A percentile compares a stretch with the other conserved stretches of the same genome.
Evolutionary conservation across 768 basidiomycete species (phyloP).

Genomic region (Dictyophora rubrovolvata): DNA sequence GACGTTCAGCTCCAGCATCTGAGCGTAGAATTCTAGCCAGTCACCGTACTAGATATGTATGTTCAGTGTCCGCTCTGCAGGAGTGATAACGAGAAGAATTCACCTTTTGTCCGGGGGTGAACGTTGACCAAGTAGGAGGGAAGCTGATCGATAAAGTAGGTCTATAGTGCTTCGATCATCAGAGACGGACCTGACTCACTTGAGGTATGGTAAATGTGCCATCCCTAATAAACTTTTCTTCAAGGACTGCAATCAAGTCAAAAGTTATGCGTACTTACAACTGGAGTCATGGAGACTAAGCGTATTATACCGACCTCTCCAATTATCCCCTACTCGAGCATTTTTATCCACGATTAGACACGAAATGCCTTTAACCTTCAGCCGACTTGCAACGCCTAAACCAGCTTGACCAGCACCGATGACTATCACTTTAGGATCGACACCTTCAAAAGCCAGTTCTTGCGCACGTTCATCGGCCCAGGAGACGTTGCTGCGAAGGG

Average conservation of each 20-base stretch:
- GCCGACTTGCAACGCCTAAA: constrained; percentile 45
- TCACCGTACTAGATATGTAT: constrained; percentile 38
- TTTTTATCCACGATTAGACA: constrained; percentile 56
- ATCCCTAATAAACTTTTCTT: constrained; percentile 31
- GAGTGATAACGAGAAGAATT: not conserved
- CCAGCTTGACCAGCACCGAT: constrained; percentile 46
- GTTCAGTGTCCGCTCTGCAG: not conserved
- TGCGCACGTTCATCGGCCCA: constrained; percentile 31
- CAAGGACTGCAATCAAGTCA: not conserved
- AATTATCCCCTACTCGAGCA: constrained; percentile 48
- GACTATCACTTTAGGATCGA: constrained; percentile 44
- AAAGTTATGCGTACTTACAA: constrained; percentile 32
- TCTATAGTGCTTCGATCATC: not conserved
- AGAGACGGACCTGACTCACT: constrained; percentile 25
- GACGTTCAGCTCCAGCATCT: constrained; percentile 49
- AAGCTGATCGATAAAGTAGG: constrained; percentile 29
- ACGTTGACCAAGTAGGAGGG: constrained; percentile 50
- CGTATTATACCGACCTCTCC: constrained; percentile 58
- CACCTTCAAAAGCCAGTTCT: constrained; percentile 30
- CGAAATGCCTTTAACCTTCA: constrained; percentile 40
- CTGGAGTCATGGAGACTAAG: constrained; percentile 59
- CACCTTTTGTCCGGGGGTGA: constrained; percentile 41
- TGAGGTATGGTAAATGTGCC: constrained; percentile 51
- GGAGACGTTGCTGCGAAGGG: constrained; percentile 25
- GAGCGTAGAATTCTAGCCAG: constrained; percentile 58